phyloP scores from a whole-genome alignment of 2,329 filamentous ascomycete genomes.

The Diatrype stigma region DNA sequence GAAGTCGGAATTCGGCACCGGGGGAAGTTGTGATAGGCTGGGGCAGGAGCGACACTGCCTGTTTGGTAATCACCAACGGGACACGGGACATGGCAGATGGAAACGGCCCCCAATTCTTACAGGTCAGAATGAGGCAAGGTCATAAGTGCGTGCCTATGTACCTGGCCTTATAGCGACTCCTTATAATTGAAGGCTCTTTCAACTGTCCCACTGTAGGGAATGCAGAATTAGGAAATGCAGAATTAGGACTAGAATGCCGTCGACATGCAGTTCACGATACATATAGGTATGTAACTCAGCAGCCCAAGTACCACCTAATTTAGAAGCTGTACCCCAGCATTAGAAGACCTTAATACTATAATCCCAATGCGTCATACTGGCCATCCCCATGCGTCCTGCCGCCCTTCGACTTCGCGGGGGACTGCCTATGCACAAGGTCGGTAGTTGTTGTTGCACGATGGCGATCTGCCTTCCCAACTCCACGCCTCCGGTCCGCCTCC shows the following conservation, averaged over 20 bases:
- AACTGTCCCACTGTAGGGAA: too few species aligned
- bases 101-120: not conserved
- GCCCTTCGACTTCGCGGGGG: conserved; percentile 12
- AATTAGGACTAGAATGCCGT: too few species aligned
- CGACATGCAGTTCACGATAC: not conserved
- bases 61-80: not conserved
- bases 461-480: not conserved
- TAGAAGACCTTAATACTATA: conserved; percentile 16
- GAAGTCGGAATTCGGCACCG: not conserved
- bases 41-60: not conserved
- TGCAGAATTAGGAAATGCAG: too few species aligned
- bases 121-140: too few species aligned
- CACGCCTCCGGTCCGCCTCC: not conserved
- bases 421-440: conserved; percentile 12
- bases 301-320: too few species aligned
- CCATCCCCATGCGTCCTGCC: conserved; percentile 13
- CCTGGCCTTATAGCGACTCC: too few species aligned
- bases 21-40: not conserved
- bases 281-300: not conserved
- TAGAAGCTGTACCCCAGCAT: not conserved
- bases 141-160: not conserved
- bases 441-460: conserved; percentile 2
- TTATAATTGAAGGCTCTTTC: too few species aligned
- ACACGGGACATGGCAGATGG: too few species aligned
- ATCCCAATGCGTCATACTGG: conserved; percentile 30